Evolutionary conservation across 352 stramenopile species (phyloP), one percentile per base, ranked within the genome.

Genomic region (Globisporangium heterothallicum): DNA sequence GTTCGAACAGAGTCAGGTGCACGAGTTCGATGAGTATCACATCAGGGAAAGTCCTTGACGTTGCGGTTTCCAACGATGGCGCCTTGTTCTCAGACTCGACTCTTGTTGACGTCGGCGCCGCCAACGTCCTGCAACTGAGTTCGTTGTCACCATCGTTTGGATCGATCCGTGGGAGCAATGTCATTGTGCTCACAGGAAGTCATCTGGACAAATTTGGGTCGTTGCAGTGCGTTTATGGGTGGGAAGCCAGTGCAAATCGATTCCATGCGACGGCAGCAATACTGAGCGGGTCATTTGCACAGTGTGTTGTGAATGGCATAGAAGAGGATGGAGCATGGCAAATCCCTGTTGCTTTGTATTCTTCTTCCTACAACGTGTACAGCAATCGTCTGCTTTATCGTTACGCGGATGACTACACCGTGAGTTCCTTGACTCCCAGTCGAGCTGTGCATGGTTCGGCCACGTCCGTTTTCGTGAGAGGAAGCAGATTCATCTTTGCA

Each of bases 341-440:
- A 18, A n/a, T 77, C 7, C 63, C 66, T 7, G 30, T 84, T 1
- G 55, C 42, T 1, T 44, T 86, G 32, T 50, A 61, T 41, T 63
- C 57, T 2, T 52, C 22, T 4, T 63, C 34, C 6, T 34, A 40
- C 2, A 52, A 51, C 12, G 26, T 49, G 10, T 49, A 10, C 4
- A 86, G 72, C 49, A 81, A 83, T 18, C 35, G 13, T 4, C 22
- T 87, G 10, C 27, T 76, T 2, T 81, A 70, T 61, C 58, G 63
- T 3, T 81, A 74, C 32, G 10, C 60, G 12, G 40, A 64, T 6
- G 49, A 59, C 10, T 38, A 66, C 16, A 5, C 43, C 1, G 59
- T 76, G 40, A 49, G 35, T 19, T 58, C 53, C 0, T 49, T 76
- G 2, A 29, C 46, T n/a, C 70, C 70, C 14, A 56, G 9, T 14